A percentile compares a stretch with the other conserved stretches of the same genome.
phyloP scores from a whole-genome alignment of 495 filamentous ascomycete genomes.

The Penicillium pancosmium region DNA sequence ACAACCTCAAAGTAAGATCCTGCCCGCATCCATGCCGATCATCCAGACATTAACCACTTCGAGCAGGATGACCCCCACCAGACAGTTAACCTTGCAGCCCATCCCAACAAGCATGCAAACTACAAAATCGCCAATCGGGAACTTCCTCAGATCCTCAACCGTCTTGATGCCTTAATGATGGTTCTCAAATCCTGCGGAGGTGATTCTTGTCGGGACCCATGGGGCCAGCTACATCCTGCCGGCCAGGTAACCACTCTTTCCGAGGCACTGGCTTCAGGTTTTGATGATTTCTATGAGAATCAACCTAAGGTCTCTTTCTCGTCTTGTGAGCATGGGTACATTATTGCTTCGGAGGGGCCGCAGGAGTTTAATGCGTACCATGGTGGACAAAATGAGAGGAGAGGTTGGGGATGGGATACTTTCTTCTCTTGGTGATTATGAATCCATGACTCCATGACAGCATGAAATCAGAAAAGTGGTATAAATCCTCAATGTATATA shows the following conservation, averaged over 20 bases:
- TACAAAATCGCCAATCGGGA: constrained; percentile 28
- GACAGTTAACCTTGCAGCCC: constrained; percentile 50
- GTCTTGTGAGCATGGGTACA: constrained; percentile 61
- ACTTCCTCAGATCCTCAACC: constrained; percentile 44
- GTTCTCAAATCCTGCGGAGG: constrained; percentile 63
- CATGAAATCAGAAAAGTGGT: not conserved
- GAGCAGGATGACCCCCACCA: constrained; percentile 57
- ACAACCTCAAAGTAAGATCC: constrained; percentile 50
- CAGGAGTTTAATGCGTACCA: constrained; percentile 40
- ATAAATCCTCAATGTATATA: not conserved
- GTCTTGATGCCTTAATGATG: constrained; percentile 60
- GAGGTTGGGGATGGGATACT: constrained; percentile 18
- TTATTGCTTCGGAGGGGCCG: constrained; percentile 61
- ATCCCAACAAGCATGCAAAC: constrained; percentile 19
- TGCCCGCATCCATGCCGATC: not conserved
- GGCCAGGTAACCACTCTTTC: constrained; percentile 41
- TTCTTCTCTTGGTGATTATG: constrained; percentile 15
- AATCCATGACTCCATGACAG: not conserved
- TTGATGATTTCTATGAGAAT: constrained; percentile 59
- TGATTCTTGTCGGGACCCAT: constrained; percentile 54
- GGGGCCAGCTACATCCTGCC: constrained; percentile 56
- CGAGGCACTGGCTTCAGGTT: constrained; percentile 48
- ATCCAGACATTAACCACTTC: not conserved
- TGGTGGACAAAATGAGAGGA: constrained; percentile 13
- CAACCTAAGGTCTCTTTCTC: constrained; percentile 57